Conservation (phyloP, 1,284 basidiomycete species). For the Sphagnurus paluster region DNA sequence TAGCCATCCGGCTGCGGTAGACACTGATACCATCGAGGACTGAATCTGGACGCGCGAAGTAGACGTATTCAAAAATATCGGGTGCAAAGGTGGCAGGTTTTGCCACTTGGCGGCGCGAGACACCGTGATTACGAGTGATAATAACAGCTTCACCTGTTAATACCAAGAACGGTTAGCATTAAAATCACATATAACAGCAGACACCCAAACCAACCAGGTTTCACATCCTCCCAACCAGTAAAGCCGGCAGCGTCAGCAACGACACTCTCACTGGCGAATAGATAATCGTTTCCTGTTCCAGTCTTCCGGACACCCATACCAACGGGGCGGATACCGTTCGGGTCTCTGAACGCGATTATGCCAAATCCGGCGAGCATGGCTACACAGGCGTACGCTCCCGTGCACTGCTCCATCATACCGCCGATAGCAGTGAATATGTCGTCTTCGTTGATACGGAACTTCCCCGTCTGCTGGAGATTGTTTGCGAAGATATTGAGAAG, state of each 20-base stretch:
- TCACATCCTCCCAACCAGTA: constrained; percentile 90
- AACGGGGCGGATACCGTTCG: constrained; percentile 96
- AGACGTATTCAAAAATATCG: constrained; percentile 99
- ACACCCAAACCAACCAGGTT: constrained; percentile 62
- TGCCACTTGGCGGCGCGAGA: constrained; percentile 75
- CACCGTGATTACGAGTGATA: constrained; percentile 77
- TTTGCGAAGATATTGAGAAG: constrained; percentile 97
- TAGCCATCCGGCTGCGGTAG: constrained; percentile 97
- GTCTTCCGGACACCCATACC: constrained; percentile 76
- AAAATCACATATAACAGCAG: constrained; percentile 1
- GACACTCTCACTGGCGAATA: constrained; percentile 95
- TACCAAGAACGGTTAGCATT: constrained; percentile 7
- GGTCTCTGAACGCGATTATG: constrained; percentile 97
- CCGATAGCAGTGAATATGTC: constrained; percentile 97
- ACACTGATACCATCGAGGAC: constrained; percentile 98
- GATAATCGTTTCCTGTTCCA: constrained; percentile 73
- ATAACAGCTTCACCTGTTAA: constrained; percentile 88
- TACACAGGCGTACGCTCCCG: constrained; percentile 95
- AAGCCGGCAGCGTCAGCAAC: constrained; percentile 95
- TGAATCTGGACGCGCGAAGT: constrained; percentile 97
- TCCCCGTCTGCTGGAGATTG: constrained; percentile 97
- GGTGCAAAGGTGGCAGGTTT: constrained; percentile 81
- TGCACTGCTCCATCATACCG: constrained; percentile 86
- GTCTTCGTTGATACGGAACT: constrained; percentile 99
- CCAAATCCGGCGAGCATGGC: constrained; percentile 99